Percentiles rank a stretch among this genome's conserved stretches.
Evolutionary conservation across 176 grass and related monocot genomes (phyloP).

Genomic region (Zea mays): Zm-B73-REFERENCE-NAM-5.0 NC_050103.1:26748501-26749000

Average conservation of each 20-base stretch:
- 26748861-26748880: no score
- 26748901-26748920: no score
- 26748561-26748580: constrained; percentile 1
- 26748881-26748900: no score
- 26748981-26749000: no score
- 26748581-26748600: background rate
- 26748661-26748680: background rate
- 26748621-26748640: constrained; percentile 20
- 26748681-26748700: constrained; percentile 20
- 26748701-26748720: constrained; percentile 17
- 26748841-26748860: background rate
- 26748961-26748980: no score
- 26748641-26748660: background rate
- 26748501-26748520: background rate
- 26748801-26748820: background rate
- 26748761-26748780: background rate
- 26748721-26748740: background rate
- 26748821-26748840: background rate
- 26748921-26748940: no score
- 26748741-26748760: background rate
- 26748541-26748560: constrained; percentile 23
- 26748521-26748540: background rate
- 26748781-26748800: background rate
- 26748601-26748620: constrained; percentile 18
- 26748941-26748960: no score